A percentile compares a stretch with the other conserved stretches of the same genome.
Evolutionary conservation across 768 basidiomycete genomes (phyloP).

Genomic region (Tylopilus felleus): DNA sequence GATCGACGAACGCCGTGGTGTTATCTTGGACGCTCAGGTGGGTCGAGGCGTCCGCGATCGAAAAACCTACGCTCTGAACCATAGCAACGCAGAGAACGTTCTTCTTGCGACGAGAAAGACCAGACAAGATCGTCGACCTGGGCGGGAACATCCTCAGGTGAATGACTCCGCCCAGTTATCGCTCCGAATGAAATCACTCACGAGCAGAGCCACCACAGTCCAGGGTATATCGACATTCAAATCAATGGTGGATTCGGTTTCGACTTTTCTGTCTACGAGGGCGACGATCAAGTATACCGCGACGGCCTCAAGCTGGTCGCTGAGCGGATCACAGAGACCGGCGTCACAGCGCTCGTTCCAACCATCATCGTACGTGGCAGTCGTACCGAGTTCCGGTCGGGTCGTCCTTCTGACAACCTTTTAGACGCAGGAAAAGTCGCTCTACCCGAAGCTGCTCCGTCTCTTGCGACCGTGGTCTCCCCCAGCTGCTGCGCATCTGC

Average conservation of each 20-base stretch:
- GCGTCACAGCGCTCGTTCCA: conserved; percentile 74
- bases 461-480: conserved; percentile 68
- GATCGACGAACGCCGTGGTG: conserved; percentile 72
- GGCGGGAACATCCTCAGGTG: conserved; percentile 75
- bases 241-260: conserved; percentile 89
- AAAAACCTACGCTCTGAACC: conserved; percentile 1
- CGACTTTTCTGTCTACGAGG: conserved; percentile 81
- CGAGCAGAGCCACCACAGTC: conserved; percentile 42
- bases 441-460: conserved; percentile 68
- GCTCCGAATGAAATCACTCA: conserved; percentile 8
- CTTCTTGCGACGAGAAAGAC: conserved; percentile 57
- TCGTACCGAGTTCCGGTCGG: neutral
- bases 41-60: conserved; percentile 1
- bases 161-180: neutral
- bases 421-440: conserved; percentile 74
- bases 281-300: conserved; percentile 63
- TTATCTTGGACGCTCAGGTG: conserved; percentile 75
- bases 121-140: conserved; percentile 62
- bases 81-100: conserved; percentile 56
- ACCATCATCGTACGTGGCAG: conserved; percentile 61
- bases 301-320: conserved; percentile 68
- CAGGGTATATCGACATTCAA: conserved; percentile 84
- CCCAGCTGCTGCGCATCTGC: conserved; percentile 61
- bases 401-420: neutral
- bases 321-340: conserved; percentile 78